phyloP scores from a whole-genome alignment of 75 land plant species.

The Larix kaempferi region DNA sequence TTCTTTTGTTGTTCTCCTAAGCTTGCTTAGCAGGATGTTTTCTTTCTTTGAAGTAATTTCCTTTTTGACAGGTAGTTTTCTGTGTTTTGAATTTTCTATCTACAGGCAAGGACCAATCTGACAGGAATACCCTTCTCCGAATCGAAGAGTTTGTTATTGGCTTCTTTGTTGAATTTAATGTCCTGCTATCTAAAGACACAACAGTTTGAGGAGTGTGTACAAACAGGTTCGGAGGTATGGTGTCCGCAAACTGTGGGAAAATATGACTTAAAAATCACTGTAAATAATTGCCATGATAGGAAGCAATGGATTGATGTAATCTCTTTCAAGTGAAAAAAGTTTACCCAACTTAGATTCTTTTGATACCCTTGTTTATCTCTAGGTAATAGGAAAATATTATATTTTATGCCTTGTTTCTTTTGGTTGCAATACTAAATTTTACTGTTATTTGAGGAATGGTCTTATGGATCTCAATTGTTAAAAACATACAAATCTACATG shows the following conservation, averaged over 20 bases:
- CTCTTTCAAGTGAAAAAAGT: too few relatives aligned
- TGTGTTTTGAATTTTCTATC: not conserved
- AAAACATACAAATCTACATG: not conserved
- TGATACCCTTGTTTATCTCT: too few relatives aligned
- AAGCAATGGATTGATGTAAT: not conserved
- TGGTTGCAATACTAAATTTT: not conserved
- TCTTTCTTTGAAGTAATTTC: not conserved
- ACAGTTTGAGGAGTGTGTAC: slow-evolving; percentile 76
- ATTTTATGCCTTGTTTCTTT: not conserved
- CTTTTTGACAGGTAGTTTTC: slow-evolving; percentile 7
- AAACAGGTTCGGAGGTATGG: slow-evolving; percentile 80
- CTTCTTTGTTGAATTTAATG: slow-evolving; percentile 92
- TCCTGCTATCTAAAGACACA: slow-evolving; percentile 89
- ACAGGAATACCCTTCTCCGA: slow-evolving; percentile 30
- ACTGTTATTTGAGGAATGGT: not conserved
- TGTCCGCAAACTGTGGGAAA: not conserved
- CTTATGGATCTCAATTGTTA: not conserved
- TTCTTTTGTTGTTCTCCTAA: slow-evolving; percentile 1
- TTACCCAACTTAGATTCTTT: too few relatives aligned
- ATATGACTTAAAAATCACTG: not conserved
- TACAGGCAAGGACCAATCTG: slow-evolving; percentile 80
- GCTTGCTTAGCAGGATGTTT: not conserved
- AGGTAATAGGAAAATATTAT: too few relatives aligned
- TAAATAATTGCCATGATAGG: not conserved
- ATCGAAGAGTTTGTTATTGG: slow-evolving; percentile 43